phyloP scores from a whole-genome alignment of 768 basidiomycete species.

The Agrocybe praecox region DNA sequence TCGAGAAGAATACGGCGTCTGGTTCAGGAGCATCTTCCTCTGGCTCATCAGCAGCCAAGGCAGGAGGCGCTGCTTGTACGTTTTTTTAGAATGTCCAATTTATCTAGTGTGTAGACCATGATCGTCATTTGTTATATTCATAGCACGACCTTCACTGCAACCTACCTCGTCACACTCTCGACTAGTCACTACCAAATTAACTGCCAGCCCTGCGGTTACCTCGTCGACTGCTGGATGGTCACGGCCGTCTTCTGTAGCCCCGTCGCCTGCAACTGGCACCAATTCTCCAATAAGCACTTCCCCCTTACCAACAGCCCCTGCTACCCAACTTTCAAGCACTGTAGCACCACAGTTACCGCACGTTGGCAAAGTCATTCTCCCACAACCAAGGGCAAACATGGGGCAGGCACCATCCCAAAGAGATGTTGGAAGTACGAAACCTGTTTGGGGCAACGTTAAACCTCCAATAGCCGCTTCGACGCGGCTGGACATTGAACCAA shows the following conservation, averaged over 20 bases:
- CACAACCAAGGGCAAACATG: slow-evolving; percentile 53
- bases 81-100: slow-evolving; percentile 12
- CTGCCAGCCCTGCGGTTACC: slow-evolving; percentile 61
- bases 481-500: slow-evolving; percentile 45
- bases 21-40: slow-evolving; percentile 46
- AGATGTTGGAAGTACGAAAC: slow-evolving; percentile 42
- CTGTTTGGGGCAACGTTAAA: slow-evolving; percentile 74
- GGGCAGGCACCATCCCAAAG: slow-evolving; percentile 30
- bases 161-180: slow-evolving; percentile 68
- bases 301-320: slow-evolving; percentile 37
- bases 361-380: slow-evolving; percentile 68
- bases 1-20: slow-evolving; percentile 82
- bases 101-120: slow-evolving; percentile 6
- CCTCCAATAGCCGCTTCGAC: slow-evolving; percentile 34
- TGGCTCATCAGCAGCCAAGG: slow-evolving; percentile 46
- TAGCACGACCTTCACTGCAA: slow-evolving; percentile 63
- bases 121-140: slow-evolving; percentile 14
- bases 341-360: slow-evolving; percentile 56
- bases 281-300: slow-evolving; percentile 49
- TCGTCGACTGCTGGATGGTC: slow-evolving; percentile 76
- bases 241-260: slow-evolving; percentile 72
- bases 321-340: slow-evolving; percentile 31
- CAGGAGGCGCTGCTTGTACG: slow-evolving; percentile 57
- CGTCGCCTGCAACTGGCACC: slow-evolving; percentile 41
- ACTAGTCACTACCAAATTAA: slow-evolving; percentile 87